Conservation (phyloP, 1,139 yeast species). For the Yamadazyma blattariae region DNA sequence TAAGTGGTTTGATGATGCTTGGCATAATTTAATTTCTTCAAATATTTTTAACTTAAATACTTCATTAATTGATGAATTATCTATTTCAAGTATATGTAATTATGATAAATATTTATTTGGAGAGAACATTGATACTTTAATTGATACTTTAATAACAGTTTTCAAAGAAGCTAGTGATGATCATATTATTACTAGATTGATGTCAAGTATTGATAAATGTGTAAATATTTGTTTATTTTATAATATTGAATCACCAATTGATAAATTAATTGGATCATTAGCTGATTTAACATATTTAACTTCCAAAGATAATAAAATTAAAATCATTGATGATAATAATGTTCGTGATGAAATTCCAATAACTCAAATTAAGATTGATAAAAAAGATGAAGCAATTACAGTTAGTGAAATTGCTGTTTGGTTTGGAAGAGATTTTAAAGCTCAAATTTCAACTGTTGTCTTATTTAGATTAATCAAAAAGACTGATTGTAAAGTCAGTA, state of each 20-base stretch:
- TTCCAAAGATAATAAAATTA: constrained; percentile 14
- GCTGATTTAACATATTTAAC: constrained; percentile 62
- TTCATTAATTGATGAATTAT: constrained; percentile 13
- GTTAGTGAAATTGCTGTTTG: constrained; percentile 81
- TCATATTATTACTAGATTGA: constrained; percentile 79
- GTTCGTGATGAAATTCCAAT: constrained; percentile 46
- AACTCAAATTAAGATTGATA: constrained; percentile 47
- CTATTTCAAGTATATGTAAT: constrained; percentile 28
- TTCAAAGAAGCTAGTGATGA: constrained; percentile 90
- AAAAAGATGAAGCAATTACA: constrained; percentile 54
- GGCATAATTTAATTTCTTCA: constrained; percentile 79
- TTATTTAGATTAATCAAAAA: constrained; percentile 73
- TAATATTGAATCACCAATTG: constrained; percentile 55
- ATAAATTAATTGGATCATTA: constrained; percentile 60
- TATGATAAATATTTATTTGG: constrained; percentile 74
- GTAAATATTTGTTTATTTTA: constrained; percentile 72
- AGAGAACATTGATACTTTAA: constrained; percentile 56
- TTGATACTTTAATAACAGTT: constrained; percentile 69
- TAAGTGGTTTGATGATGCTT: constrained; percentile 89
- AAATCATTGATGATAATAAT: constrained; percentile 25
- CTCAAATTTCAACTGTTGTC: constrained; percentile 85
- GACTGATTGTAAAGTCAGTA: constrained; percentile 46
- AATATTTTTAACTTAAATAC: constrained; percentile 19
- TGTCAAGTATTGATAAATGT: constrained; percentile 83
- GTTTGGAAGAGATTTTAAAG: constrained; percentile 88